Percentiles rank a stretch among this genome's conserved stretches.
Evolutionary conservation across 2,329 filamentous ascomycete species (phyloP).

Genomic region (Catunica adiposa): DNA sequence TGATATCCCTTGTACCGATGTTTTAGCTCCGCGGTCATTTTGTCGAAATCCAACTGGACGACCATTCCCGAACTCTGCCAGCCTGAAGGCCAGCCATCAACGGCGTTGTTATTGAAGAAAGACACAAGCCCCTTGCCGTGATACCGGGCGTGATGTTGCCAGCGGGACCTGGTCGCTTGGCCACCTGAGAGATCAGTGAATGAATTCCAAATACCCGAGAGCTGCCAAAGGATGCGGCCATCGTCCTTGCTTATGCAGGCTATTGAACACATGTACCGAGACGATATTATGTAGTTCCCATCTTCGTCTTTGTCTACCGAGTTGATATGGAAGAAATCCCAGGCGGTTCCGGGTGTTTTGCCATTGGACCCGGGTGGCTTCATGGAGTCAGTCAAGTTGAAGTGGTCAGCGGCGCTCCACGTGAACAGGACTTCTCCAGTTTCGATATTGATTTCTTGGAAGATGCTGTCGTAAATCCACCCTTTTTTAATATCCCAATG

Average conservation of each 20-base stretch:
- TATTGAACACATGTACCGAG: conserved; percentile 31
- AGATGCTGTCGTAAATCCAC: conserved; percentile 22
- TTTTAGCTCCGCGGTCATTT: conserved; percentile 29
- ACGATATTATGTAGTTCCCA: conserved; percentile 39
- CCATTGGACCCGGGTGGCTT: conserved; percentile 16
- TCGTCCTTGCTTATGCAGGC: conserved; percentile 30
- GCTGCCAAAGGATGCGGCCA: conserved; percentile 34
- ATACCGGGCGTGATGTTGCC: conserved; percentile 36
- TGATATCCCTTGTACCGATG: conserved; percentile 33
- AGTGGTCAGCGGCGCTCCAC: conserved; percentile 23
- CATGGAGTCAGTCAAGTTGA: conserved; percentile 13
- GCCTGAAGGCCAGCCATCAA: conserved; percentile 27
- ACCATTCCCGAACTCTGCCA: conserved; percentile 29
- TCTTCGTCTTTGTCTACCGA: conserved; percentile 33
- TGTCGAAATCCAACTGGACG: conserved; percentile 29
- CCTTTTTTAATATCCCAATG: conserved; percentile 17
- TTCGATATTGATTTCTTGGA: conserved; percentile 33
- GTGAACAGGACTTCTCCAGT: conserved; percentile 33
- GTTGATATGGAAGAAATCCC: conserved; percentile 43
- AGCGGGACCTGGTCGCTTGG: conserved; percentile 27
- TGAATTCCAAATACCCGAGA: conserved; percentile 31
- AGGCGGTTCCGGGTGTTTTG: conserved; percentile 21
- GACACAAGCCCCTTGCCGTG: conserved; percentile 32
- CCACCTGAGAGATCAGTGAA: conserved; percentile 21
- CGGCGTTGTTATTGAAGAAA: conserved; percentile 36